Evolutionary conservation across 352 stramenopile genomes (phyloP).

Genomic region (Globisporangium ultimum): DNA sequence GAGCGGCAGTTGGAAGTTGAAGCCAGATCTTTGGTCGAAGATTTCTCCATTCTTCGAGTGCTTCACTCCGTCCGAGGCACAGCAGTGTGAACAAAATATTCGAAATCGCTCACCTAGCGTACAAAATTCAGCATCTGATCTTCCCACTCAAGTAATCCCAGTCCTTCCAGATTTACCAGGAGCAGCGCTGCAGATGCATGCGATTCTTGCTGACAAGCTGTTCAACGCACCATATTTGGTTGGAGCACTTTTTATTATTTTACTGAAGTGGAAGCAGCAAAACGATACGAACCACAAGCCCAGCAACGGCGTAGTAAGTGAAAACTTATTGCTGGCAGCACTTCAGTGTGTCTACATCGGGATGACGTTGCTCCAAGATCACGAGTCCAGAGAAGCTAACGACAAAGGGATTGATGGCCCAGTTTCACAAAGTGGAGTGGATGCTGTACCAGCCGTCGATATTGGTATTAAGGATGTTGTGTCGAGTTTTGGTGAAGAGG

Average conservation of each 20-base stretch:
- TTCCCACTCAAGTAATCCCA: constrained; percentile 19
- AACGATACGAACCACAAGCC: constrained; percentile 4
- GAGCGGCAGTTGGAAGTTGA: constrained; percentile 64
- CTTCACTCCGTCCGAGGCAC: constrained; percentile 68
- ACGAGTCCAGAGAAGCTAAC: constrained; percentile 2
- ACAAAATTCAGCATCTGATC: constrained; percentile 2
- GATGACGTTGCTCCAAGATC: constrained; percentile 19
- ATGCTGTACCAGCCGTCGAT: constrained; percentile 1
- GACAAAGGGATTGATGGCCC: not conserved
- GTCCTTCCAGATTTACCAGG: constrained; percentile 22
- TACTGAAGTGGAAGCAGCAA: constrained; percentile 32
- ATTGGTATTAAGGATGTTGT: constrained; percentile 22
- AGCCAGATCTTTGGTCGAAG: constrained; percentile 44
- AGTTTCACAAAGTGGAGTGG: constrained; percentile 3
- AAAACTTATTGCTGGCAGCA: constrained; percentile 55
- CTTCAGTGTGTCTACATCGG: constrained; percentile 54
- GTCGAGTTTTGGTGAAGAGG: constrained; percentile 25
- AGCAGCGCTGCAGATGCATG: constrained; percentile 25
- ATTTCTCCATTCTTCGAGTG: constrained; percentile 73
- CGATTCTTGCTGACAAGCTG: constrained; percentile 32
- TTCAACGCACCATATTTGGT: constrained; percentile 47
- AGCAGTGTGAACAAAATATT: constrained; percentile 75
- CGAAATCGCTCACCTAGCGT: constrained; percentile 31
- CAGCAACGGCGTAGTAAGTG: constrained; percentile 19
- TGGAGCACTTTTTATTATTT: constrained; percentile 37